Base-by-base conservation (phyloP, 768 basidiomycete genomes). In the Trametes cubensis region DNA sequence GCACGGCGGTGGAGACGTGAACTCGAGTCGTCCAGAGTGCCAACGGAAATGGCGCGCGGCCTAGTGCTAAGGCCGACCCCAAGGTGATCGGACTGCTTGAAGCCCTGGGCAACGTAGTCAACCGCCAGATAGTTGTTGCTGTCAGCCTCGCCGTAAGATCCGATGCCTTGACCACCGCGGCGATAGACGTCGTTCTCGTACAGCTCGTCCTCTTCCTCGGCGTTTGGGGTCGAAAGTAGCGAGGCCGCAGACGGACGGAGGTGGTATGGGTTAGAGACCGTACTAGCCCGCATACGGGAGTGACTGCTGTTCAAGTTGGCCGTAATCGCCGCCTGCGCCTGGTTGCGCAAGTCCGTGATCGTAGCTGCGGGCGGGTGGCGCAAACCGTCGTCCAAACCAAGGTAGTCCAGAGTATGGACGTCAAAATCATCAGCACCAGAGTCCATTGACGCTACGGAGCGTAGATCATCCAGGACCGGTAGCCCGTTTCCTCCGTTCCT, bases 371-470 rank as follows among this genome's bases (percentile, higher is more conserved):
- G 88, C n/a, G 90, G 85, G 53, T 84, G 85, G 55, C 88, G 83
- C 66, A 83, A 80, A 58, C 80, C 77, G 65, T 94, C 95, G 69
- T 95, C 96, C 69, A 98, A 81, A 46, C 96, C 96, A 52, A 98
- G 90, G 75, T 98, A 98, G 75, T 97, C 95, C 63, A 98, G 84
- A 26, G 96, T 98, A 71, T 94, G 93, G 47, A 95, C 91, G 69
- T 94, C 91, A 73, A 93, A 92, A 52, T 94, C 90, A 56, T 97
- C 95, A 23, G 84, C 80, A n/a, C 80, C 84, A 20, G 89, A 89
- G 72, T 92, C 90, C 64, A 85, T 85, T 46, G 91, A 92, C 28
- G 85, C 84, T 47, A 89, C 87, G 48, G 91, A 91, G 65, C 89
- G 89, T 68, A 92, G 75, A 74, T 94, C 93, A 61, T 94, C 92